These are phyloP conservation scores for Anisodus tanguticus DNA, from an alignment of 257 asterid genomes.

Conservation along the genomic window DNA sequence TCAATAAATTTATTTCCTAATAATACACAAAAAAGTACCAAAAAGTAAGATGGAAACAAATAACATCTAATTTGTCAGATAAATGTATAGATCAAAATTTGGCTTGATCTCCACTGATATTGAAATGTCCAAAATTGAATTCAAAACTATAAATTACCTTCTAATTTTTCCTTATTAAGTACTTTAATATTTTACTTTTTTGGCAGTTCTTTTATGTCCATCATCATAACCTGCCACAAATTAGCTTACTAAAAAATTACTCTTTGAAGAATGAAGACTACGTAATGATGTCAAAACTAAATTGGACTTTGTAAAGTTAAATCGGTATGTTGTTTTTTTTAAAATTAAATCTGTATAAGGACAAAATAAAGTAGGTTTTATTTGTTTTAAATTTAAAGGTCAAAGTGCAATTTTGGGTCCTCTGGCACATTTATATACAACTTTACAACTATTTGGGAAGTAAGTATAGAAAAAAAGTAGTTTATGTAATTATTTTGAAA, in stretches of 20 bases:
- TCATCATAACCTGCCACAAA: background rate
- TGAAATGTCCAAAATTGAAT: background rate
- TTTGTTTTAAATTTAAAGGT: no score
- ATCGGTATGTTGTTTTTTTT: no score
- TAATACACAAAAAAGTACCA: background rate
- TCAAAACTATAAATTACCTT: background rate
- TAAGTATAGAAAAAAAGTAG: background rate
- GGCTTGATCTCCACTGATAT: background rate
- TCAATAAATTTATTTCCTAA: slow-evolving; percentile 1
- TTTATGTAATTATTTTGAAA: background rate
- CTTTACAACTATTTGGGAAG: background rate
- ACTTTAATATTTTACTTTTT: background rate
- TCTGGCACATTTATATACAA: background rate
- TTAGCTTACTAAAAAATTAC: background rate
- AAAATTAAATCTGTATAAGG: background rate
- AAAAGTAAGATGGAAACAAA: background rate
- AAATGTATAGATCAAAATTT: background rate
- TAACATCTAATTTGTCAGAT: background rate
- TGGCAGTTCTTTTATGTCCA: background rate
- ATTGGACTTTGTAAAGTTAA: background rate
- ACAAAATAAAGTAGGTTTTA: background rate
- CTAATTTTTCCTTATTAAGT: background rate
- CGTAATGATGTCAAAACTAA: background rate
- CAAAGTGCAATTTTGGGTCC: background rate
- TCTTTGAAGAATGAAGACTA: background rate